Evolutionary conservation across 2,329 filamentous ascomycete species (phyloP).

Genomic region (Fusarium sp.): DNA sequence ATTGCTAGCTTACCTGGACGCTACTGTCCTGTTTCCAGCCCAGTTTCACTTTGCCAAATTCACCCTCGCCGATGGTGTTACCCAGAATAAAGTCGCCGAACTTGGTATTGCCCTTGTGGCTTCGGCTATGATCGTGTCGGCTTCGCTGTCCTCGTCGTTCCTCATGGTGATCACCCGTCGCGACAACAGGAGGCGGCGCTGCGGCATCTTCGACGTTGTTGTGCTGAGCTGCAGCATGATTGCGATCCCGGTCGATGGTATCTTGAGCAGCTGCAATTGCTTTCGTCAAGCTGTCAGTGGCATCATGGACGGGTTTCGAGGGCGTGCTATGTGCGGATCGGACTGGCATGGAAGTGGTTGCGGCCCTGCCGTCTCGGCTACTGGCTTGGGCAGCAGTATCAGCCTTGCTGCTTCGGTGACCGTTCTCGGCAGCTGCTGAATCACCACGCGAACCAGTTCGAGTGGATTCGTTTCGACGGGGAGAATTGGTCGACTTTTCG

Average conservation of each 20-base stretch:
- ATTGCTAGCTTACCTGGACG: slow-evolving; percentile 67
- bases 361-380: slow-evolving; percentile 51
- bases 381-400: slow-evolving; percentile 52
- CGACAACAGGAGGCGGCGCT: slow-evolving; percentile 55
- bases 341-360: slow-evolving; percentile 53
- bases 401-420: slow-evolving; percentile 44
- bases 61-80: slow-evolving; percentile 94
- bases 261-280: slow-evolving; percentile 60
- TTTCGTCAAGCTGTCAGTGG: slow-evolving; percentile 80
- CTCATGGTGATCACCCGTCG: slow-evolving; percentile 55
- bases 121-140: slow-evolving; percentile 64
- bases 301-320: slow-evolving; percentile 72
- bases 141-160: slow-evolving; percentile 60
- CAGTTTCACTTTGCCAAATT: slow-evolving; percentile 98
- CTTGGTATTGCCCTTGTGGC: slow-evolving; percentile 74
- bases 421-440: slow-evolving; percentile 41
- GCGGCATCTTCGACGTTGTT: slow-evolving; percentile 51
- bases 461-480: slow-evolving; percentile 51
- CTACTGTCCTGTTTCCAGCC: slow-evolving; percentile 97
- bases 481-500: slow-evolving; percentile 55
- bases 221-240: slow-evolving; percentile 38
- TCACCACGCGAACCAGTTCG: slow-evolving; percentile 48
- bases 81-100: slow-evolving; percentile 97
- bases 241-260: slow-evolving; percentile 42
- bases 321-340: slow-evolving; percentile 55